These are phyloP conservation scores for Suillus discolor DNA, from an alignment of 768 basidiomycete species.

Conservation along the genomic window DNA sequence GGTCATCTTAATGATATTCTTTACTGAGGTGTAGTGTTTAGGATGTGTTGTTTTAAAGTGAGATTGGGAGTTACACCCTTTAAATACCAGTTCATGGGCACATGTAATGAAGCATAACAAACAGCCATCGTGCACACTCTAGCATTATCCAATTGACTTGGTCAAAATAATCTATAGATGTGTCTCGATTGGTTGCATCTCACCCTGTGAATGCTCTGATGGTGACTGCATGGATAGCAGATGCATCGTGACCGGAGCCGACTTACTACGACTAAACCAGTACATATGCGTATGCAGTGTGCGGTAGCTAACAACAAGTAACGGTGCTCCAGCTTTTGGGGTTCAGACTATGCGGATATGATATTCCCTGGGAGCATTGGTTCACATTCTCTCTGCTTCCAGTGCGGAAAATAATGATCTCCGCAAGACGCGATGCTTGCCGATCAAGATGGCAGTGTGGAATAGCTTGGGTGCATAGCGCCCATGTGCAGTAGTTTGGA, in stretches of 20 bases:
- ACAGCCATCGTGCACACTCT: neutral
- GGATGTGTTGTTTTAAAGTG: neutral
- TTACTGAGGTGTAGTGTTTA: neutral
- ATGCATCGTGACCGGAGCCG: neutral
- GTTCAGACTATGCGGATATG: neutral
- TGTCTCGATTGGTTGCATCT: no score
- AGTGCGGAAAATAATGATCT: no score
- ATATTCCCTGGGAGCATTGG: neutral
- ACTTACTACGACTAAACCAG: neutral
- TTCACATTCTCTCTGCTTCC: neutral
- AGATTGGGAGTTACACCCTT: neutral
- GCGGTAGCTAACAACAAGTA: neutral
- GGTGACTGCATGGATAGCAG: neutral
- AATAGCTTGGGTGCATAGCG: neutral
- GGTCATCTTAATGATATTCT: neutral
- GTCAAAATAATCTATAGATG: neutral
- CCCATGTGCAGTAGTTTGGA: neutral
- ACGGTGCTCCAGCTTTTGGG: neutral
- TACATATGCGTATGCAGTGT: no score
- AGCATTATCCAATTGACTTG: neutral
- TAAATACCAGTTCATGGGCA: neutral
- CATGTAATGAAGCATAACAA: no score
- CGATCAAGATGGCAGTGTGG: neutral
- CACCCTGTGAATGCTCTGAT: neutral
- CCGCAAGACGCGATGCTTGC: neutral